phyloP scores from a whole-genome alignment of 2,329 filamentous ascomycete species.

The Chaetomiaceae sp. region DNA sequence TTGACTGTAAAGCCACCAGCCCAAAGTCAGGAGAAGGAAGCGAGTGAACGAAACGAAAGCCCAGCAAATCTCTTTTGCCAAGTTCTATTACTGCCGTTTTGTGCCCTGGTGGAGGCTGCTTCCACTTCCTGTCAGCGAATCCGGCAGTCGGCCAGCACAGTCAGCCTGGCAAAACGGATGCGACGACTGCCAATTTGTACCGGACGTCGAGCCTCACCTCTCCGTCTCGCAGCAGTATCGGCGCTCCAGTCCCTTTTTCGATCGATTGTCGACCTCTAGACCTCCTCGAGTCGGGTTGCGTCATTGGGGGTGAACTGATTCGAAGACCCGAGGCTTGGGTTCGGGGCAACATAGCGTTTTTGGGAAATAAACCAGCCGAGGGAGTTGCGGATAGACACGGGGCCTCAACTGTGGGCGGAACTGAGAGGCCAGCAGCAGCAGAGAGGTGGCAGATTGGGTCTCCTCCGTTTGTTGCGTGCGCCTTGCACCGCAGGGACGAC shows the following conservation, averaged over 20 bases:
- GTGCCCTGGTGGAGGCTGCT: not conserved
- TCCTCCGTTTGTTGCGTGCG: not conserved
- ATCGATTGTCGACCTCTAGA: not conserved
- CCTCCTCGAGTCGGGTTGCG: not conserved
- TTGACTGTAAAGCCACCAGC: not conserved
- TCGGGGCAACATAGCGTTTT: too few species aligned
- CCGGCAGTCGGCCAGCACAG: not conserved
- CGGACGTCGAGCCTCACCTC: not conserved
- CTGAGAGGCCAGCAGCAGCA: not conserved
- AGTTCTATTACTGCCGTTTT: not conserved
- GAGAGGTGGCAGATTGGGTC: not conserved
- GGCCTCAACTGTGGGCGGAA: not conserved
- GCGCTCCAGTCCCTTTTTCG: not conserved
- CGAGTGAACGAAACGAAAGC: not conserved
- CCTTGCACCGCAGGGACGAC: not conserved
- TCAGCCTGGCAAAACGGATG: constrained; percentile 1
- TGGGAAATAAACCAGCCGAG: not conserved
- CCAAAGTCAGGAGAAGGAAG: not conserved
- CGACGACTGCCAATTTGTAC: not conserved
- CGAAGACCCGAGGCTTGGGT: too few species aligned
- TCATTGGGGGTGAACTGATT: not conserved
- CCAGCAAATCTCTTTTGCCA: not conserved
- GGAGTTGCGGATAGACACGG: too few species aligned
- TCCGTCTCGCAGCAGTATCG: not conserved
- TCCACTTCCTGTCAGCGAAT: not conserved